phyloP scores from a whole-genome alignment of 106 monocot genomes.

The Agapanthus africanus region DNA sequence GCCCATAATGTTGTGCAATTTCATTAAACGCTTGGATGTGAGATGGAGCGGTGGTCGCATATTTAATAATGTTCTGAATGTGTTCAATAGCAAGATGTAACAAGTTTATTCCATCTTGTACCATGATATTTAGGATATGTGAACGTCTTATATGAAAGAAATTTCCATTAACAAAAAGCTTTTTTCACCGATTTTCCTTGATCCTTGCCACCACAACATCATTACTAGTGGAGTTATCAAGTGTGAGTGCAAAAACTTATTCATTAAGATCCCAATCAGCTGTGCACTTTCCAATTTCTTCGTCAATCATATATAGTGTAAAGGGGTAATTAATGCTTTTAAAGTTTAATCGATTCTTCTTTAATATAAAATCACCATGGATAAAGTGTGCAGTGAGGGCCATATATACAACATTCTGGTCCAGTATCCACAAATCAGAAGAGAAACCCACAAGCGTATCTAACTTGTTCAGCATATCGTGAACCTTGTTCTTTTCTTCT shows the following conservation, averaged over 20 bases:
- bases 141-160: slow-evolving; percentile 14
- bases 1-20: background rate
- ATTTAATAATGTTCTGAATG: slow-evolving; percentile 7
- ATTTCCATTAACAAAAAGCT: slow-evolving; percentile 7
- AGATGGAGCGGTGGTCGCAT: background rate
- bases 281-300: slow-evolving; percentile 9
- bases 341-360: slow-evolving; percentile 16
- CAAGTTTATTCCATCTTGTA: slow-evolving; percentile 16
- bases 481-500: slow-evolving; percentile 11
- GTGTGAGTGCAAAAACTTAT: slow-evolving; percentile 2
- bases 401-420: slow-evolving; percentile 8
- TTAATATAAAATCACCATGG: slow-evolving; percentile 10
- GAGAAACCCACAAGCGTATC: slow-evolving; percentile 15
- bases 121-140: slow-evolving; percentile 13
- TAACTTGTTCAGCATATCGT: slow-evolving; percentile 7
- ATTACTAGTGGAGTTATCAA: slow-evolving; percentile 4
- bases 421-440: slow-evolving; percentile 16
- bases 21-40: slow-evolving; percentile 16
- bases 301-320: slow-evolving; percentile 4
- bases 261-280: slow-evolving; percentile 12
- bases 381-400: slow-evolving; percentile 14
- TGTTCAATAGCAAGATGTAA: background rate
- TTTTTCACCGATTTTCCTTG: background rate
- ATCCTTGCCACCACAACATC: background rate
- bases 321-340: slow-evolving; percentile 8